Evolutionary conservation across 768 basidiomycete genomes (phyloP).

Genomic region (Suillus sp.): DNA sequence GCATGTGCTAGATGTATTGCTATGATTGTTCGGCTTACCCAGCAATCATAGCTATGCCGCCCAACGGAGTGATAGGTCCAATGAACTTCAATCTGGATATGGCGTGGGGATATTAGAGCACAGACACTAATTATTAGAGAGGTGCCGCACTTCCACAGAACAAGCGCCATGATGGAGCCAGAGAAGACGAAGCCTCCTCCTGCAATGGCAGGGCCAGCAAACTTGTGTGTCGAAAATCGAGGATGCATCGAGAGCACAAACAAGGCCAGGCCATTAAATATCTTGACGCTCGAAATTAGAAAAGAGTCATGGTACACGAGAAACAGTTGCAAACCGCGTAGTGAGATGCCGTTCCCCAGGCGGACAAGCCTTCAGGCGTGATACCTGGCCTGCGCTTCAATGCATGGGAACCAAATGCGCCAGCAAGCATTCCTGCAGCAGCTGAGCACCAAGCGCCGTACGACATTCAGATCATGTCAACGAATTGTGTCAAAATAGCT

Average conservation of each 20-base stretch:
- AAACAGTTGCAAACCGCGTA: conserved; percentile 54
- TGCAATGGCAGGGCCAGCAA: conserved; percentile 69
- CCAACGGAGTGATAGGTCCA: conserved; percentile 70
- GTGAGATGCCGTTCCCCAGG: conserved; percentile 63
- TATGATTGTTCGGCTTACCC: conserved; percentile 49
- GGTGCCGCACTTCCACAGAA: conserved; percentile 45
- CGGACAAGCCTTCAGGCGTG: conserved; percentile 52
- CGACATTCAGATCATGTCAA: background rate
- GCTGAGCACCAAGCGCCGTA: conserved; percentile 27
- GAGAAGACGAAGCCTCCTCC: conserved; percentile 63
- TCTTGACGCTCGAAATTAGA: conserved; percentile 39
- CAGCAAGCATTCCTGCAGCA: conserved; percentile 54
- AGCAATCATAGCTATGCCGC: conserved; percentile 63
- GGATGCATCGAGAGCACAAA: conserved; percentile 64
- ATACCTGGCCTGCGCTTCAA: conserved; percentile 50
- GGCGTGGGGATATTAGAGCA: conserved; percentile 12
- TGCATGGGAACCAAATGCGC: conserved; percentile 72
- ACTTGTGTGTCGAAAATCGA: conserved; percentile 57
- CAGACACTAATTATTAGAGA: background rate
- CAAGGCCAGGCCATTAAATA: conserved; percentile 69
- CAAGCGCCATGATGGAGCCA: conserved; percentile 57
- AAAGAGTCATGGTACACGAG: conserved; percentile 1
- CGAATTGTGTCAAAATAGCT: conserved; percentile 14
- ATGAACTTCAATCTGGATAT: conserved; percentile 46
- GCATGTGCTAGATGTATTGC: background rate